phyloP scores from a whole-genome alignment of 306 rosid genomes.

The Mimosa bimucronata region DNA sequence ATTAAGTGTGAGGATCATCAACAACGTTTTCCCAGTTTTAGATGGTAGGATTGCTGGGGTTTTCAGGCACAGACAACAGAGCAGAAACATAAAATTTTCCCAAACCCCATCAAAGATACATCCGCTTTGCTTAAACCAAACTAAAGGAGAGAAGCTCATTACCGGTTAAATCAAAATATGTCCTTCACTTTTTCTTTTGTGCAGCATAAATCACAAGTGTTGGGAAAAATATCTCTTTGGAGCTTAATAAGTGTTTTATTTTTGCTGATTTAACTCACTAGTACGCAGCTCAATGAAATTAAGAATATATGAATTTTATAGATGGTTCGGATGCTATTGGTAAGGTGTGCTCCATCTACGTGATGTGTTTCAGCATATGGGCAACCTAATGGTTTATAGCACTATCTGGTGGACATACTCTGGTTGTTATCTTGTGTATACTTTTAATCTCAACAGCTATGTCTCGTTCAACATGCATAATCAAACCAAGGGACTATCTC shows the following conservation, averaged over 20 bases:
- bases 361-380: slow-evolving; percentile 68
- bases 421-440: slow-evolving; percentile 57
- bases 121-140: background rate
- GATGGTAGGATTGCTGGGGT: background rate
- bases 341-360: slow-evolving; percentile 63
- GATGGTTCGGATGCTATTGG: slow-evolving; percentile 33
- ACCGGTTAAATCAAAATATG: no score
- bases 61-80: background rate
- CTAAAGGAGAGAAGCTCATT: background rate
- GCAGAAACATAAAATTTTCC: background rate
- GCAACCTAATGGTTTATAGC: slow-evolving; percentile 77
- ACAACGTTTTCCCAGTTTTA: background rate
- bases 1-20: background rate
- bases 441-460: no score
- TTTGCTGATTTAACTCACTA: slow-evolving; percentile 15
- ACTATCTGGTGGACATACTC: slow-evolving; percentile 67
- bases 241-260: slow-evolving; percentile 15
- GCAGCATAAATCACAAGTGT: background rate
- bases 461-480: no score
- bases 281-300: slow-evolving; percentile 23
- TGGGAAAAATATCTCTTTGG: background rate
- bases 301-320: no score
- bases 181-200: background rate
- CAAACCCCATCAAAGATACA: background rate
- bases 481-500: no score